Conservation (phyloP, 164 flowering plant species). For the Macadamia integrifolia region DNA sequence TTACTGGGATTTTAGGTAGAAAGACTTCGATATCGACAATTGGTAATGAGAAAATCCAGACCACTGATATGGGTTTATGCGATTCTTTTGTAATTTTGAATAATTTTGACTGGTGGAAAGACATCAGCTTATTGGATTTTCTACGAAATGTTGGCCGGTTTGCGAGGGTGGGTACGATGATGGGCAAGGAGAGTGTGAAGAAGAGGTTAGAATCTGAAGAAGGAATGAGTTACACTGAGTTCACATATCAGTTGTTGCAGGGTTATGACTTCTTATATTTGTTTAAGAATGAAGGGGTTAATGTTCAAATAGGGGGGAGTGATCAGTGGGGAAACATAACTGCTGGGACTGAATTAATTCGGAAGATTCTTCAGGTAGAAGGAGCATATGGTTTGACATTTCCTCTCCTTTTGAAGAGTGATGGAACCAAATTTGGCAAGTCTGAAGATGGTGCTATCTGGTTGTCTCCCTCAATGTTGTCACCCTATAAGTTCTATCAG, state of each 20-base stretch:
- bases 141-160: slow-evolving; percentile 49
- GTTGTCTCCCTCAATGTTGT: slow-evolving; percentile 59
- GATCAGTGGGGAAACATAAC: slow-evolving; percentile 93
- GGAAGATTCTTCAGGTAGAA: slow-evolving; percentile 49
- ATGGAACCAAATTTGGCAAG: slow-evolving; percentile 84
- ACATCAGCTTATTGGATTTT: slow-evolving; percentile 53
- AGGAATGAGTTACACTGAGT: slow-evolving; percentile 33
- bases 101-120: slow-evolving; percentile 90
- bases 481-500: slow-evolving; percentile 82
- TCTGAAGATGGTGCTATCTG: slow-evolving; percentile 85
- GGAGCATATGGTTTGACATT: slow-evolving; percentile 74
- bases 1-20: slow-evolving; percentile 31
- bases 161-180: slow-evolving; percentile 61
- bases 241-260: slow-evolving; percentile 72
- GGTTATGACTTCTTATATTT: slow-evolving; percentile 24
- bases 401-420: slow-evolving; percentile 76
- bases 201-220: slow-evolving; percentile 28
- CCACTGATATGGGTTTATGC: background rate
- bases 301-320: slow-evolving; percentile 82
- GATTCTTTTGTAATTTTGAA: slow-evolving; percentile 36
- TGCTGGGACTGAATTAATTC: slow-evolving; percentile 75
- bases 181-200: slow-evolving; percentile 30
- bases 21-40: background rate
- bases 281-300: slow-evolving; percentile 46
- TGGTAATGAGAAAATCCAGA: background rate